Base-by-base conservation (phyloP, 352 stramenopile genomes). In the Phytophthora melonis region DNA sequence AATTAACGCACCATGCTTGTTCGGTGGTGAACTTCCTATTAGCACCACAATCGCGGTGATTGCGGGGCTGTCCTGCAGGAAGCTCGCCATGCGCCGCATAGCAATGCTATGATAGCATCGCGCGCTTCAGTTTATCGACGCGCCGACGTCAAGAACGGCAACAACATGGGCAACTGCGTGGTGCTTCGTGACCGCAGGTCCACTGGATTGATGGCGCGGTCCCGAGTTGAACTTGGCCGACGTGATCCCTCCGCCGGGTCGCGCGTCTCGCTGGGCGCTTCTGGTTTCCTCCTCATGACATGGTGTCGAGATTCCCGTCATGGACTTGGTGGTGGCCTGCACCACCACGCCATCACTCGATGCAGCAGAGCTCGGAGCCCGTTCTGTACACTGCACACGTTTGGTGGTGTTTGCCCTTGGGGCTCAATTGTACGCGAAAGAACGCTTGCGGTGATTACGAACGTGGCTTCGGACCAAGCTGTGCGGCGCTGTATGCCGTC, bases 361-460 rank as follows among this genome's bases (percentile, higher is more conserved):
- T 36, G 32, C 65, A 39, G 41, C 13, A 49, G 16, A 49, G 41
- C 41, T 49, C 41, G 14, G 9, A 10, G 19, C 19, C 0, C 23
- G 23, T 25, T 25, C 23, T 25, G 23, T 25, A 25, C 23, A 25
- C 23, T 25, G 23, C 23, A 25, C 23, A 25, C 23, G 23, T 76
- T 76, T 72, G 69, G 49, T 76, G 60, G 63, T 76, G 69, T 45
- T 76, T 76, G 69, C 56, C 5, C 9, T 49, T 63, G 25, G 56
- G 19, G 34, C 21, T 32, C 55, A 72, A 75, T 45, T 60, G 34
- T 62, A 75, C 68, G 62, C 23, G 23, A 75, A 63, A 57, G 45
- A 57, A 39, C 45, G 19, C 43, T 58, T 39, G 5, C 27, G 23
- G 27, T 74, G 68, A 75, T 71, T 75, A 71, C 61, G 68, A 58